Base-by-base conservation (phyloP, 108 stramenopile species). In the Ochromonas danica region DNA sequence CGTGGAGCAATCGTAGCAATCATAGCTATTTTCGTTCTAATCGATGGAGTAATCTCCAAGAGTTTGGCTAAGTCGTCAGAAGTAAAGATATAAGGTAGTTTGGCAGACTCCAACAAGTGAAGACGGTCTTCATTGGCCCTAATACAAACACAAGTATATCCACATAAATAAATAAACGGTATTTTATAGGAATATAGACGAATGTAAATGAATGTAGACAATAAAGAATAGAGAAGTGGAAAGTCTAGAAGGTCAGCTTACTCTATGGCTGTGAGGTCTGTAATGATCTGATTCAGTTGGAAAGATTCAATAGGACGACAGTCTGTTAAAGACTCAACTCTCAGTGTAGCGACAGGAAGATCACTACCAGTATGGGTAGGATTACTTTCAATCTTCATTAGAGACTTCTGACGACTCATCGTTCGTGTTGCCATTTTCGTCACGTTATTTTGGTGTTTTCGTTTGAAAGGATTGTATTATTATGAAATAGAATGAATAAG, bases 41-140 rank as follows among this genome's bases (percentile, higher is more conserved):
- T 14, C 3, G 63, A 67, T 31, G 63, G 3, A 28, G 63, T 67
- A 31, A 67, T 33, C 17, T 67, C 63, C 6, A 67, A 25, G 25
- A 67, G 27, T 36, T 67, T 67, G 10, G 35, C 10, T 6, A 67
- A 33, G 10, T 67, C 33, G 3, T 67, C 63, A 28, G 63, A 67
- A 67, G 17, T 35, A 67, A 67, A 67, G 3, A 67, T 14, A 36
- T 67, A 67, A 35, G 63, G 63, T 14, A 31, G 17, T 67, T 67
- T 67, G 10, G 51, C 51, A 10, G 10, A 10, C 22, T 57, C 51
- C 51, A 57, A 57, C 10, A 57, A 10, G 17, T 57, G 10, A 22
- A 57, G 51, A 57, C 51, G 51, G 10, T 57, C 51, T 57, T 57
- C 51, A 22, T 57, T 57, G 17, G 51, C 51, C 22, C 51, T 57